phyloP scores from a whole-genome alignment of 805 yeast genomes.

The Saccharomycopsis vini region DNA sequence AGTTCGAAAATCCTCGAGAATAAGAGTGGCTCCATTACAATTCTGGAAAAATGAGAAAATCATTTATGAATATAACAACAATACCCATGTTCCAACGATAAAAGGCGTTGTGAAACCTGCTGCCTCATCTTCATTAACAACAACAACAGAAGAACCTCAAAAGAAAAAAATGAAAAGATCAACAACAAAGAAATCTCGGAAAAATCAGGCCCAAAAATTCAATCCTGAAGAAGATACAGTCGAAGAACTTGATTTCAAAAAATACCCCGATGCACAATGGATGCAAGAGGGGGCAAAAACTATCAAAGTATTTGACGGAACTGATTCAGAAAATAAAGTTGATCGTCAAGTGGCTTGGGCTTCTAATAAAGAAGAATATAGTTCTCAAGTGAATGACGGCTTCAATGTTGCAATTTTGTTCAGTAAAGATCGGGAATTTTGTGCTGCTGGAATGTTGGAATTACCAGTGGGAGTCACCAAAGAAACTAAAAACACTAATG shows the following conservation, averaged over 20 bases:
- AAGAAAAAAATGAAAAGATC: no score
- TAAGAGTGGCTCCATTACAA: slow-evolving; percentile 62
- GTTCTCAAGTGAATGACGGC: slow-evolving; percentile 38
- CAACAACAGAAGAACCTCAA: slow-evolving; percentile 1
- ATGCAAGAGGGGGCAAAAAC: slow-evolving; percentile 32
- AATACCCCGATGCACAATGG: slow-evolving; percentile 39
- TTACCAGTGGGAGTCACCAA: slow-evolving; percentile 56
- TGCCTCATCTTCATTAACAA: no score
- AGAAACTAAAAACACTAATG: slow-evolving; percentile 50
- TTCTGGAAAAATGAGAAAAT: slow-evolving; percentile 79
- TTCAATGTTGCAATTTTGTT: slow-evolving; percentile 59
- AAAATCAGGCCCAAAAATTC: slow-evolving; percentile 9
- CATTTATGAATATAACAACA: slow-evolving; percentile 39
- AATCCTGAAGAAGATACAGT: slow-evolving; percentile 16
- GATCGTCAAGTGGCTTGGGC: slow-evolving; percentile 56
- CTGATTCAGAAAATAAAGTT: slow-evolving; percentile 36
- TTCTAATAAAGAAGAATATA: slow-evolving; percentile 42
- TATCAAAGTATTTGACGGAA: slow-evolving; percentile 42
- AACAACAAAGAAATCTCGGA: slow-evolving; percentile 17
- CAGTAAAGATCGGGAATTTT: slow-evolving; percentile 49
- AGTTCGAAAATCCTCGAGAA: slow-evolving; percentile 56
- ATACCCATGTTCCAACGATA: slow-evolving; percentile 44
- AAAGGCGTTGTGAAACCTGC: slow-evolving; percentile 44
- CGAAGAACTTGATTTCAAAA: background rate
- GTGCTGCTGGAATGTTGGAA: slow-evolving; percentile 67